phyloP scores from a whole-genome alignment of 1,139 yeast genomes.

The Saccharomycopsis crataegensis region DNA sequence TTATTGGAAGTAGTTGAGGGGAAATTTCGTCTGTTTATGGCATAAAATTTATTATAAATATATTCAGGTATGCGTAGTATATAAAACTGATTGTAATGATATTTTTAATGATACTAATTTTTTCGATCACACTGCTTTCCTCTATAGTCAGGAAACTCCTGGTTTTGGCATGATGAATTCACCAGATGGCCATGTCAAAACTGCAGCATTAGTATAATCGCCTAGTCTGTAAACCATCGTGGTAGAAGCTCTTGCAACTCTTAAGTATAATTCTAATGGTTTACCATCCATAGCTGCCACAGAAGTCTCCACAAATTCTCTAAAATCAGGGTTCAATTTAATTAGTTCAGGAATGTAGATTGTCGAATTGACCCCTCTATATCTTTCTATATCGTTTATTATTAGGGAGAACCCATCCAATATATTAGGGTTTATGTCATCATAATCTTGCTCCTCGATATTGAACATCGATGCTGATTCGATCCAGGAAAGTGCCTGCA shows the following conservation, averaged over 20 bases:
- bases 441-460: constrained; percentile 23
- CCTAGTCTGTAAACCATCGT: constrained; percentile 34
- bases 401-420: constrained; percentile 52
- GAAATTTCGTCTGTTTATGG: too few relatives aligned
- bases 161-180: constrained; percentile 37
- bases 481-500: background rate
- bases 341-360: constrained; percentile 38
- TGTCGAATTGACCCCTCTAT: constrained; percentile 43
- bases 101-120: too few relatives aligned
- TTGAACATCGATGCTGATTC: constrained; percentile 1
- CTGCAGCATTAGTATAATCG: constrained; percentile 55
- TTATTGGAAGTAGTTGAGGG: too few relatives aligned
- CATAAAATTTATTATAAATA: too few relatives aligned
- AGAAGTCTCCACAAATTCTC: constrained; percentile 24
- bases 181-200: constrained; percentile 47
- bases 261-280: constrained; percentile 36
- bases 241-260: constrained; percentile 48
- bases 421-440: constrained; percentile 24
- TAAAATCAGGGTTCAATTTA: constrained; percentile 29
- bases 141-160: constrained; percentile 32
- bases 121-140: too few relatives aligned
- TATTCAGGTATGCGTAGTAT: too few relatives aligned
- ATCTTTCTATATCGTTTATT: constrained; percentile 74
- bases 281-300: background rate
- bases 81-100: too few relatives aligned